Evolutionary conservation across 1,284 basidiomycete genomes (phyloP).

Genomic region (Leucoagaricus sp.): DNA sequence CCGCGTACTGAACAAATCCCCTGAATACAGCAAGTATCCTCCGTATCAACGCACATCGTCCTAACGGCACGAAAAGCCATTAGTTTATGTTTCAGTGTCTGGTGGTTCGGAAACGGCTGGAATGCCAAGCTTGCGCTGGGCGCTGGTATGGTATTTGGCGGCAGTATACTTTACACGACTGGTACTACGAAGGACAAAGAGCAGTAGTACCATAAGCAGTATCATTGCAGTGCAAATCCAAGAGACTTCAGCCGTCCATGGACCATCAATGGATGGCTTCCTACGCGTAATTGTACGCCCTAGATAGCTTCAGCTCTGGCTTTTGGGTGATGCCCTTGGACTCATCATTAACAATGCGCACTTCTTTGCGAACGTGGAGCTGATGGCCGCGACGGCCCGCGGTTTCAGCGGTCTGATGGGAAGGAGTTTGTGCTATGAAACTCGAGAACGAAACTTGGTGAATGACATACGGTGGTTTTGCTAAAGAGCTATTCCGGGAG

Average conservation of each 20-base stretch:
- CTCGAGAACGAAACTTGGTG: not conserved
- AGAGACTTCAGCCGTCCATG: too few relatives aligned
- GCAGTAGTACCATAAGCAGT: not conserved
- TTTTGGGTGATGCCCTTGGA: not conserved
- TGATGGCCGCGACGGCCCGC: not conserved
- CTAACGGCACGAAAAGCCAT: conserved; percentile 71
- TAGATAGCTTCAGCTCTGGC: not conserved
- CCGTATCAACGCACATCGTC: conserved; percentile 73
- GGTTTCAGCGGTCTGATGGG: not conserved
- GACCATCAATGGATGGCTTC: too few relatives aligned
- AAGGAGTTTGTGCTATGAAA: not conserved
- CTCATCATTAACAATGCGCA: conserved; percentile 4
- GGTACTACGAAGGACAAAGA: conserved; percentile 11
- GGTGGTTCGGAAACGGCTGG: conserved; percentile 75
- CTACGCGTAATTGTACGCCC: not conserved
- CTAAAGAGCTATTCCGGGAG: conserved; percentile 16
- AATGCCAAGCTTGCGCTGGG: conserved; percentile 60
- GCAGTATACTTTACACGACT: conserved; percentile 55
- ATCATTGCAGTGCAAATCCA: not conserved
- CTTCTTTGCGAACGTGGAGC: conserved; percentile 9
- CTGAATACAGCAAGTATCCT: conserved; percentile 58
- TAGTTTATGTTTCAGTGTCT: conserved; percentile 72
- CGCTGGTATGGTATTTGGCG: conserved; percentile 66
- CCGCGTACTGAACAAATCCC: not conserved
- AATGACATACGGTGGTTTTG: conserved; percentile 1